These are phyloP conservation scores for Corymbia maculata DNA, from an alignment of 345 rosid genomes.

Conservation along the genomic window DNA sequence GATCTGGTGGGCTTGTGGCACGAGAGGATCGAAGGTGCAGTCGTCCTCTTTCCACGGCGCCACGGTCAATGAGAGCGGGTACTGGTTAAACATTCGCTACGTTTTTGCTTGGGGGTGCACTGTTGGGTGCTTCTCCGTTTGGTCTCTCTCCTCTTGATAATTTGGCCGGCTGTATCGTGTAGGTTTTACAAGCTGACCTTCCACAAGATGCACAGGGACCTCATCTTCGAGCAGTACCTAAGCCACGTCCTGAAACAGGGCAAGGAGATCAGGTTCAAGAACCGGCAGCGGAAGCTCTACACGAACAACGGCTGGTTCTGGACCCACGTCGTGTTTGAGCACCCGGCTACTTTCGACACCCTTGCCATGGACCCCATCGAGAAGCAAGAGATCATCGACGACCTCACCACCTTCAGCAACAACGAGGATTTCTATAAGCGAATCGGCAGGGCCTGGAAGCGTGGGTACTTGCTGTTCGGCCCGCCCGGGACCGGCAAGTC, in stretches of 20 bases:
- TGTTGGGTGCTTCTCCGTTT: background rate
- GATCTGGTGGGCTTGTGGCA: slow-evolving; percentile 6
- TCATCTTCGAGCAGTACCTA: background rate
- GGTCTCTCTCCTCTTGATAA: background rate
- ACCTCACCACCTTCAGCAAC: background rate
- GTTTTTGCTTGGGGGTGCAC: background rate
- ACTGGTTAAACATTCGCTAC: background rate
- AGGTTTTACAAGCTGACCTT: slow-evolving; percentile 5
- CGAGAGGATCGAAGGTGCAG: background rate
- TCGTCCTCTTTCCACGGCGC: background rate
- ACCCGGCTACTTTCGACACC: slow-evolving; percentile 8
- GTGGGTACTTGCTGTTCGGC: slow-evolving; percentile 5
- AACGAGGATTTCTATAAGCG: slow-evolving; percentile 6
- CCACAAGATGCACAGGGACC: background rate
- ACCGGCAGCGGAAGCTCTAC: slow-evolving; percentile 9
- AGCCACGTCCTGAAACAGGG: background rate
- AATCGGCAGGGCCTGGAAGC: slow-evolving; percentile 11
- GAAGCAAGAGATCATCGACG: slow-evolving; percentile 8
- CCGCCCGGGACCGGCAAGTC: slow-evolving; percentile 17
- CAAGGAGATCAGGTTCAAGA: background rate
- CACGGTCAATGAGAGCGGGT: background rate
- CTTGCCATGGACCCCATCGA: slow-evolving; percentile 3
- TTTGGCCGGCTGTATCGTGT: background rate
- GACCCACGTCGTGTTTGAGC: slow-evolving; percentile 11
- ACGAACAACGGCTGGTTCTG: background rate